phyloP scores from a whole-genome alignment of 805 yeast species.

The Candida germanica region DNA sequence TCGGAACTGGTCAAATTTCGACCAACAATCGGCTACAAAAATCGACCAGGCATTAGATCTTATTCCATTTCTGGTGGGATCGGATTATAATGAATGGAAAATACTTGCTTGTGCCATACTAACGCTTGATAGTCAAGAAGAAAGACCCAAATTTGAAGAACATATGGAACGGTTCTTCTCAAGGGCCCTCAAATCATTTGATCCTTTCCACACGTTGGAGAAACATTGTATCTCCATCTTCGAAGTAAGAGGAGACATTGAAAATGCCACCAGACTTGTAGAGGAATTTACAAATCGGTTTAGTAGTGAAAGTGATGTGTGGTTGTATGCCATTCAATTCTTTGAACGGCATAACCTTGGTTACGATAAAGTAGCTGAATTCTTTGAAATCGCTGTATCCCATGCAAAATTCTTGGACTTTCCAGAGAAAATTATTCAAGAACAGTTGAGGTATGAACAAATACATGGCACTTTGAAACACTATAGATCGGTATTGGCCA shows the following conservation, averaged over 20 bases:
- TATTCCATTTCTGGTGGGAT: background rate
- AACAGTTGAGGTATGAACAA: conserved; percentile 37
- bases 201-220: conserved; percentile 44
- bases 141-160: conserved; percentile 12
- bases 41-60: background rate
- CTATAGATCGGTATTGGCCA: conserved; percentile 20
- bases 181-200: conserved; percentile 26
- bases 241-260: conserved; percentile 17
- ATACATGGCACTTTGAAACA: conserved; percentile 26
- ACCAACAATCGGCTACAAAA: background rate
- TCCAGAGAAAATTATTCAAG: conserved; percentile 50
- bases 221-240: conserved; percentile 34
- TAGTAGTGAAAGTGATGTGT: conserved; percentile 39
- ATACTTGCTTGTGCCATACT: conserved; percentile 24
- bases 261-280: conserved; percentile 21
- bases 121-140: conserved; percentile 13
- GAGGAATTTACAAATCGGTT: conserved; percentile 22
- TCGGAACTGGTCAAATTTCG: conserved; percentile 8
- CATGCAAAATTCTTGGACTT: conserved; percentile 36
- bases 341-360: conserved; percentile 29
- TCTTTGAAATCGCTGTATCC: conserved; percentile 32
- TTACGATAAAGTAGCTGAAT: conserved; percentile 16
- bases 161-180: conserved; percentile 22
- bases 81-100: conserved; percentile 32
- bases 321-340: conserved; percentile 45